These are phyloP conservation scores for Beauveria brongniartii DNA, from an alignment of 2,329 filamentous ascomycete genomes.

Conservation along the genomic window DNA sequence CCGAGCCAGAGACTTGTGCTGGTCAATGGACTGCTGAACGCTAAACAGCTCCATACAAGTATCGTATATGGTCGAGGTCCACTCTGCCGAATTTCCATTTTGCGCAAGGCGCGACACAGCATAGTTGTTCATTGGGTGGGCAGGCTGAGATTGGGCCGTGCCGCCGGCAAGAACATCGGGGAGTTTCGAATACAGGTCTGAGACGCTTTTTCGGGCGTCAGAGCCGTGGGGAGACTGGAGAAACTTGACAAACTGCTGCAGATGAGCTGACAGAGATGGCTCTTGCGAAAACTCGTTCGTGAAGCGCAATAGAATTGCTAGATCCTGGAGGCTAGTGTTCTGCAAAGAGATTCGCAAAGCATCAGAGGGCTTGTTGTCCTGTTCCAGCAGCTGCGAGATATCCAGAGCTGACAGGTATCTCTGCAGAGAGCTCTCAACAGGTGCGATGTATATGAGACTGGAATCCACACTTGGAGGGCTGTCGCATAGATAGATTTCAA, in stretches of 20 bases:
- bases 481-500: constrained; percentile 72
- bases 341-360: constrained; percentile 33
- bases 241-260: constrained; percentile 22
- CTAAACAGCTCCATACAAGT: constrained; percentile 35
- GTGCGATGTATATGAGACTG: constrained; percentile 32
- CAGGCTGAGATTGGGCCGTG: constrained; percentile 31
- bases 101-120: constrained; percentile 40
- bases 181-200: constrained; percentile 27
- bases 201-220: constrained; percentile 24
- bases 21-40: constrained; percentile 33
- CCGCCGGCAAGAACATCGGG: constrained; percentile 15
- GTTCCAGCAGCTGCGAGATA: constrained; percentile 21
- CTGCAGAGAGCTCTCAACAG: constrained; percentile 42
- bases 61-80: constrained; percentile 47
- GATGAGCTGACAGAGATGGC: constrained; percentile 9
- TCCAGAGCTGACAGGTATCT: constrained; percentile 35
- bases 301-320: constrained; percentile 29
- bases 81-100: constrained; percentile 28
- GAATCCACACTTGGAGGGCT: constrained; percentile 25
- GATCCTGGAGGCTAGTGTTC: constrained; percentile 39
- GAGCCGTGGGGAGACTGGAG: constrained; percentile 25
- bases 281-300: constrained; percentile 18
- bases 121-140: constrained; percentile 53
- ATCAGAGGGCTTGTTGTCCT: constrained; percentile 17
- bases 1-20: constrained; percentile 33